Evolutionary conservation across 2,329 filamentous ascomycete genomes (phyloP).

Genomic region (Penicillium sp.): DNA sequence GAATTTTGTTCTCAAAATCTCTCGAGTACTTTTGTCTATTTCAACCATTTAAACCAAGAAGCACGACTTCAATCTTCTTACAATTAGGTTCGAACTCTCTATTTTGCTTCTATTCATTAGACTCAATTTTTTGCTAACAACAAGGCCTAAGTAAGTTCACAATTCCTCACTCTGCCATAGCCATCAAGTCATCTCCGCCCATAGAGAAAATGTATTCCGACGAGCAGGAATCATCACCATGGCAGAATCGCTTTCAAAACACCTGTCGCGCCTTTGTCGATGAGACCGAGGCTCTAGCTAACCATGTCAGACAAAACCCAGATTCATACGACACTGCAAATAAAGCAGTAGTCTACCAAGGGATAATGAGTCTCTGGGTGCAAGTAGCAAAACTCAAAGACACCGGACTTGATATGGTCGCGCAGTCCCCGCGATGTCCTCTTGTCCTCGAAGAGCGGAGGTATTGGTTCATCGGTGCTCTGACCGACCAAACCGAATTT

Average conservation of each 20-base stretch:
- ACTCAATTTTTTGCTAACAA: no score
- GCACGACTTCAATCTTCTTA: no score
- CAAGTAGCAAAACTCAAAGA: background rate
- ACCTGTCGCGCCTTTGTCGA: background rate
- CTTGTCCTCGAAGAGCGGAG: background rate
- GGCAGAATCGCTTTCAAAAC: background rate
- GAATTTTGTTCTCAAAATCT: no score
- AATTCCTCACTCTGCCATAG: no score
- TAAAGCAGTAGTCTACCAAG: background rate
- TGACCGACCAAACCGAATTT: background rate
- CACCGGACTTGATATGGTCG: constrained; percentile 1
- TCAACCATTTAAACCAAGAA: no score
- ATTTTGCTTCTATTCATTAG: no score
- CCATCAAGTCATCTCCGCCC: no score
- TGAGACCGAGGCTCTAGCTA: background rate
- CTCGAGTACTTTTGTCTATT: no score
- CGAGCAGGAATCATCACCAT: background rate
- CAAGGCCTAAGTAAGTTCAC: no score
- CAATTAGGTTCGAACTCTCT: no score
- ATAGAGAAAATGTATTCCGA: no score
- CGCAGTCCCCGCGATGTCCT: background rate
- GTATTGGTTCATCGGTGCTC: background rate
- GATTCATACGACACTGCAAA: background rate
- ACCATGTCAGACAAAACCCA: background rate
- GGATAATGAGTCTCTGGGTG: background rate